Percentiles rank a stretch among this genome's conserved stretches.
phyloP scores from a whole-genome alignment of 1,139 yeast genomes.

The Wickerhamomyces sp. region DNA sequence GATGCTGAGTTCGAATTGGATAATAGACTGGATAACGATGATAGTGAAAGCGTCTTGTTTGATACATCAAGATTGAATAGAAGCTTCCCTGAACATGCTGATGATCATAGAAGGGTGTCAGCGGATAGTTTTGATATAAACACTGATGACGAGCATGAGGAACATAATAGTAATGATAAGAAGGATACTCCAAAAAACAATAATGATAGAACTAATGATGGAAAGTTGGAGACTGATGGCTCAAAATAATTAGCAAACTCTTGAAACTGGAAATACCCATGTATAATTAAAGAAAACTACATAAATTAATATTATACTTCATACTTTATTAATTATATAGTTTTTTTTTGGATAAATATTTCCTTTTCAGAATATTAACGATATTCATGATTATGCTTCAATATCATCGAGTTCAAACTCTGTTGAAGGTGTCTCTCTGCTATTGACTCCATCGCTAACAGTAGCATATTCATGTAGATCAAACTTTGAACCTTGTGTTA shows the following conservation, averaged over 20 bases:
- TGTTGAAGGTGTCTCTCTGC: conserved; percentile 10
- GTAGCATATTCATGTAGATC: conserved; percentile 11
- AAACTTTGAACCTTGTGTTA: conserved; percentile 23
- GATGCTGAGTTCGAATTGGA: conserved; percentile 26
- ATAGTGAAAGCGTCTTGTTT: conserved; percentile 4
- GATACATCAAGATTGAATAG: conserved; percentile 3
- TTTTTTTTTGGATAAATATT: too few relatives aligned
- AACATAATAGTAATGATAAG: neutral
- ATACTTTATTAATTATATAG: too few relatives aligned
- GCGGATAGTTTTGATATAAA: conserved; percentile 19
- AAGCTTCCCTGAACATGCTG: conserved; percentile 6
- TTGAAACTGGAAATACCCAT: too few relatives aligned
- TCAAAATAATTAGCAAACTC: neutral
- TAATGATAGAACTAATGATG: neutral
- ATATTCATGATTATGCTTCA: conserved; percentile 6
- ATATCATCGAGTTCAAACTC: conserved; percentile 21
- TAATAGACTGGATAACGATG: conserved; percentile 10
- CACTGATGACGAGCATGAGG: conserved; percentile 11
- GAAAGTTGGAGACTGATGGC: neutral
- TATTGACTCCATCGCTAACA: neutral
- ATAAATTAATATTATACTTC: too few relatives aligned
- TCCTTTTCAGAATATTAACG: too few relatives aligned
- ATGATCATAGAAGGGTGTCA: conserved; percentile 3
- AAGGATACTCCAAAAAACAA: neutral
- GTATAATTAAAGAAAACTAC: neutral